Evolutionary conservation across 768 basidiomycete genomes (phyloP).

Genomic region (Tylopilus sp.): DNA sequence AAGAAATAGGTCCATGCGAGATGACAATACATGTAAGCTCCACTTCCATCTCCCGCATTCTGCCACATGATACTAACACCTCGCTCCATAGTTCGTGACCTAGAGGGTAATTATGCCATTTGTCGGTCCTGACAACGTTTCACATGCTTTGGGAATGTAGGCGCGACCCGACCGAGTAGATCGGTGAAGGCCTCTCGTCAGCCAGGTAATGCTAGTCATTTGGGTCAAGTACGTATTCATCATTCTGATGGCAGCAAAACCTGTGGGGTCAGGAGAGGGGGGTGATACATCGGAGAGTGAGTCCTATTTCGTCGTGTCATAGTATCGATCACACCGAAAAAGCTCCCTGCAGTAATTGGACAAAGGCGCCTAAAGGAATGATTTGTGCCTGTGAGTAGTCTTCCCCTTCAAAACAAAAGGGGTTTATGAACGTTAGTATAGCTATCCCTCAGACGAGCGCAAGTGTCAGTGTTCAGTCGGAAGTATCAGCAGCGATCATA

Average conservation of each 20-base stretch:
- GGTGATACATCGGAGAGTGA: slow-evolving; percentile 7
- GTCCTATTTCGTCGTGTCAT: not conserved
- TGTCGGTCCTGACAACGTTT: not conserved
- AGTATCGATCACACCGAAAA: slow-evolving; percentile 7
- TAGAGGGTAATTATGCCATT: slow-evolving; percentile 4
- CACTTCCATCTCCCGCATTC: not conserved
- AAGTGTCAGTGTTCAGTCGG: slow-evolving; percentile 14
- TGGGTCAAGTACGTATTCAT: slow-evolving; percentile 1
- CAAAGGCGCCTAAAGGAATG: not conserved
- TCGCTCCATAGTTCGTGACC: slow-evolving; percentile 1
- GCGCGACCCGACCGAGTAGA: not conserved
- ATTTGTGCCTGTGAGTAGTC: slow-evolving; percentile 17
- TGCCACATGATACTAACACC: not conserved
- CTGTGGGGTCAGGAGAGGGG: not conserved
- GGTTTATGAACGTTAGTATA: slow-evolving; percentile 24
- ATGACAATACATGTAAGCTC: slow-evolving; percentile 14
- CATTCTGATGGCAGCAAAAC: not conserved
- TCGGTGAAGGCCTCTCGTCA: not conserved
- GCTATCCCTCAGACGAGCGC: slow-evolving; percentile 16
- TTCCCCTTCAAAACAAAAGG: slow-evolving; percentile 5
- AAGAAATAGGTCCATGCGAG: slow-evolving; percentile 1
- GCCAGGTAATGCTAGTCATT: slow-evolving; percentile 9
- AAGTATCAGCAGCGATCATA: slow-evolving; percentile 20
- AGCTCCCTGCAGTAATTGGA: slow-evolving; percentile 1
- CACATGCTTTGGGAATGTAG: slow-evolving; percentile 2